Conservation (phyloP, 345 rosid genomes). For the Carallia pectinifolia region DNA sequence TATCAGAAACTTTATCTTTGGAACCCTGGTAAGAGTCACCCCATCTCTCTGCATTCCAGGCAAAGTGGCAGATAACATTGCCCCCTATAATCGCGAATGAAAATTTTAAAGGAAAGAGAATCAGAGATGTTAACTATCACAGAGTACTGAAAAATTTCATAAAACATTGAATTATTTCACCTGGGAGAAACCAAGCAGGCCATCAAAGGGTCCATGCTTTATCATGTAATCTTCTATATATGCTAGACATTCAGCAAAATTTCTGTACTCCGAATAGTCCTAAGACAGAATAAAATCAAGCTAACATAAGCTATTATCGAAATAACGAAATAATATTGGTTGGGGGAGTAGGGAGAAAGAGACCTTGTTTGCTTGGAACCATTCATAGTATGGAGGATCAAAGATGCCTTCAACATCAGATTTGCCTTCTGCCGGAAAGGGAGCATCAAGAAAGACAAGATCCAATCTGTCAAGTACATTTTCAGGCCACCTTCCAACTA, state of each 20-base stretch:
- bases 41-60: slow-evolving; percentile 23
- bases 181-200: slow-evolving; percentile 54
- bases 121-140: background rate
- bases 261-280: slow-evolving; percentile 39
- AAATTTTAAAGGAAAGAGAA: background rate
- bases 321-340: too few species aligned
- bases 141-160: too few species aligned
- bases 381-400: slow-evolving; percentile 46
- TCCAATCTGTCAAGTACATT: slow-evolving; percentile 30
- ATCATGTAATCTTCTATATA: slow-evolving; percentile 48
- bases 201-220: slow-evolving; percentile 48
- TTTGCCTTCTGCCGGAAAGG: slow-evolving; percentile 38
- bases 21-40: slow-evolving; percentile 13
- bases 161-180: slow-evolving; percentile 16
- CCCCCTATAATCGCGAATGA: slow-evolving; percentile 1
- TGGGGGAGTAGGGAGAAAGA: background rate
- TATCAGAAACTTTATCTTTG: slow-evolving; percentile 19
- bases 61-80: slow-evolving; percentile 10
- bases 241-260: slow-evolving; percentile 43
- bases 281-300: slow-evolving; percentile 1
- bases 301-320: too few species aligned
- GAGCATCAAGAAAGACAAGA: slow-evolving; percentile 42
- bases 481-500: slow-evolving; percentile 26
- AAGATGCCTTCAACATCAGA: slow-evolving; percentile 42
- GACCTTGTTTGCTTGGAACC: slow-evolving; percentile 39